Evolutionary conservation across 257 asterid genomes (phyloP).

Genomic region (Salvia hispanica): DNA sequence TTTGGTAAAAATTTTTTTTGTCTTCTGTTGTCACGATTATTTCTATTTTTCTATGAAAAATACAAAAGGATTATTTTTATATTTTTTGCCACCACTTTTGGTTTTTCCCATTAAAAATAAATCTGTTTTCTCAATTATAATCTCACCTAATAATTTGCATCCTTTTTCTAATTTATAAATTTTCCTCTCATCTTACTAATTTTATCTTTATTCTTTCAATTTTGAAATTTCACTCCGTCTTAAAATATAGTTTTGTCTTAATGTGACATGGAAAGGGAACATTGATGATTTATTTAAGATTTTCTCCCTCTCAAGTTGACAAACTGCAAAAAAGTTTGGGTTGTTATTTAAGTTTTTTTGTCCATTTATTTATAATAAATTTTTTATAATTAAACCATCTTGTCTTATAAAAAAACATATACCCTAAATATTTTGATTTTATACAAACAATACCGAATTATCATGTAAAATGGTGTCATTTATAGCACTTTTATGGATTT

Average conservation of each 20-base stretch:
- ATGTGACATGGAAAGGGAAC: slow-evolving; percentile 20
- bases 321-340: slow-evolving; percentile 28
- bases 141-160: too few relatives aligned
- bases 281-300: background rate
- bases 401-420: background rate
- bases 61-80: too few relatives aligned
- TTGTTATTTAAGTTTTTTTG: slow-evolving; percentile 16
- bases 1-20: slow-evolving; percentile 19
- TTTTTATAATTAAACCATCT: background rate
- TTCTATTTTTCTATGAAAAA: background rate
- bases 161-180: too few relatives aligned
- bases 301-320: background rate
- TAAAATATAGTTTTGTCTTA: background rate
- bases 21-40: background rate
- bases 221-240: background rate
- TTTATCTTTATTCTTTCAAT: background rate
- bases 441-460: background rate
- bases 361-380: slow-evolving; percentile 1
- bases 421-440: background rate
- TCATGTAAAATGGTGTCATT: too few relatives aligned
- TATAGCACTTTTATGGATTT: too few relatives aligned
- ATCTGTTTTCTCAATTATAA: background rate
- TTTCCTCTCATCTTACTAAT: too few relatives aligned
- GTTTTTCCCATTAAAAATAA: background rate
- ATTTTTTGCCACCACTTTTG: background rate